Percentiles rank a stretch among this genome's conserved stretches.
Conservation (phyloP, 345 rosid species). For the Brassica carinata region DNA sequence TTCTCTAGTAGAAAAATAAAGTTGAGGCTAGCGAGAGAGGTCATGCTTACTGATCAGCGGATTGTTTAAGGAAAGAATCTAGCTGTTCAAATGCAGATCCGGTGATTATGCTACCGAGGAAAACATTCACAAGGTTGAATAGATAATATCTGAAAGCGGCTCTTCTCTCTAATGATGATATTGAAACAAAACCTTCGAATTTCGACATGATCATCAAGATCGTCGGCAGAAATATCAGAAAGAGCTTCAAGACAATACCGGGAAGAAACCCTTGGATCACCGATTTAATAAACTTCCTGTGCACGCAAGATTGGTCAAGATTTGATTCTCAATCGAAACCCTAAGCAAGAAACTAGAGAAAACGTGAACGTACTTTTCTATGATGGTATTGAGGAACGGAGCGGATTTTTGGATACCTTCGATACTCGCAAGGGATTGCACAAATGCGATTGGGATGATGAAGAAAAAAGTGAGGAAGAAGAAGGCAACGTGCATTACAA, state of each 20-base stretch:
- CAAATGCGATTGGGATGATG: constrained; percentile 89
- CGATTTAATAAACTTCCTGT: constrained; percentile 72
- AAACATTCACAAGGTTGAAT: constrained; percentile 78
- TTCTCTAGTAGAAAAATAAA: neutral
- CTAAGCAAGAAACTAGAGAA: constrained; percentile 3
- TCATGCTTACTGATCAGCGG: constrained; percentile 60
- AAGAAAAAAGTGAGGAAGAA: constrained; percentile 93
- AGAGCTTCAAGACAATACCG: constrained; percentile 86
- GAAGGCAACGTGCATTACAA: constrained; percentile 82
- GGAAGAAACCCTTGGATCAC: constrained; percentile 87
- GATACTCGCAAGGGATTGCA: constrained; percentile 86
- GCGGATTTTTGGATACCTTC: constrained; percentile 76
- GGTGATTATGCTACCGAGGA: constrained; percentile 71
- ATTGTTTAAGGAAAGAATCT: constrained; percentile 59
- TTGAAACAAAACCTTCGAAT: constrained; percentile 86
- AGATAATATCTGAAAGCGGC: constrained; percentile 79
- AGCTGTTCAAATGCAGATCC: constrained; percentile 90
- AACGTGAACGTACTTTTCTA: constrained; percentile 48
- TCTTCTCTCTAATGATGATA: constrained; percentile 88
- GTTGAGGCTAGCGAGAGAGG: neutral
- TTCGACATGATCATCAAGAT: constrained; percentile 94
- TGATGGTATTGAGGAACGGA: constrained; percentile 61
- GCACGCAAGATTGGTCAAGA: constrained; percentile 3
- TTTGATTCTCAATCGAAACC: neutral
- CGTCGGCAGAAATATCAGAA: constrained; percentile 83